Evolutionary conservation across 192 early-diverging fungal genomes (phyloP).

Genomic region (Backusella liffmaniae): DNA sequence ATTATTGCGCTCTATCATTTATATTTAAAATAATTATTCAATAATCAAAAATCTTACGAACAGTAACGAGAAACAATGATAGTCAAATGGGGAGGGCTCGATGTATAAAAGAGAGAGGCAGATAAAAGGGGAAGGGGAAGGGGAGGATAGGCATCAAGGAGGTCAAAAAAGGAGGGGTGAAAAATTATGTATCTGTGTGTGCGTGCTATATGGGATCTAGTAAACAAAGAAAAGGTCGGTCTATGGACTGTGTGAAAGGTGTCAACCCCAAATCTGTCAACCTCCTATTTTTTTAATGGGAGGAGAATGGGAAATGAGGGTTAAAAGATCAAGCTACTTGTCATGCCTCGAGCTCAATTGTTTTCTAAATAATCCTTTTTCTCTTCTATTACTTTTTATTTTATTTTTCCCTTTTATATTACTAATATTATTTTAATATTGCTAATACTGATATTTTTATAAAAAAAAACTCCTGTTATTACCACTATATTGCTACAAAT

Average conservation of each 20-base stretch:
- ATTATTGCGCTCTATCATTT: no score
- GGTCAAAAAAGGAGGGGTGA: background rate
- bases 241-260: background rate
- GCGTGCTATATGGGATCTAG: background rate
- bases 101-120: background rate
- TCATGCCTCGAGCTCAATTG: background rate
- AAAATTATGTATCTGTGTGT: background rate
- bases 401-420: background rate
- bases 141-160: background rate
- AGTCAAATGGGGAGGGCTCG: background rate
- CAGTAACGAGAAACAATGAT: background rate
- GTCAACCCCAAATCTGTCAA: conserved; percentile 4
- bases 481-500: background rate
- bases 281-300: conserved; percentile 7
- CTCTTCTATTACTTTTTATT: background rate
- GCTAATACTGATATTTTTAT: background rate
- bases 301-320: background rate
- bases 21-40: no score
- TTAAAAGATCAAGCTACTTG: conserved; percentile 3
- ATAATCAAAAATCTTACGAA: no score
- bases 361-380: conserved; percentile 2
- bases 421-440: background rate
- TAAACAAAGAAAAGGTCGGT: background rate
- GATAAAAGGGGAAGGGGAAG: background rate
- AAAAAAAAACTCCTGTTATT: background rate